Evolutionary conservation across 108 stramenopile species (phyloP).

Genomic region (Cyclostephanos tholiformis): DNA sequence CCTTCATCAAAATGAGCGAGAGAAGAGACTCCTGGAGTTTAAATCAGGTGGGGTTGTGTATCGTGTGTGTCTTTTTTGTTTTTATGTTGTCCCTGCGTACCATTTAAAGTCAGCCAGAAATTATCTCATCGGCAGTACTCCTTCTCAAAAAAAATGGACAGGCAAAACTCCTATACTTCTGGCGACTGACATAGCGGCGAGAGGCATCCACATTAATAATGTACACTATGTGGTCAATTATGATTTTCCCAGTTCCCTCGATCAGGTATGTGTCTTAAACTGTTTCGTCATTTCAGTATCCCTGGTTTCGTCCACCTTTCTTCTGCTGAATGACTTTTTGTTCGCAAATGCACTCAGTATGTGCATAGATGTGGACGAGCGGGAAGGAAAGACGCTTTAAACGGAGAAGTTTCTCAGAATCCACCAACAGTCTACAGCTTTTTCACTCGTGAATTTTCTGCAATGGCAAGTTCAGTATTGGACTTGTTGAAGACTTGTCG

Average conservation of each 20-base stretch:
- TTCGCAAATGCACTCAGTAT: slow-evolving; percentile 39
- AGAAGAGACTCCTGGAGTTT: slow-evolving; percentile 56
- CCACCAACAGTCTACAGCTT: slow-evolving; percentile 66
- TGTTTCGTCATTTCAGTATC: not conserved
- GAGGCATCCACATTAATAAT: slow-evolving; percentile 90
- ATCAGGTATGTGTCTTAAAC: slow-evolving; percentile 43
- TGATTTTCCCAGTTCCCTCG: slow-evolving; percentile 89
- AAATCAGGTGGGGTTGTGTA: slow-evolving; percentile 32
- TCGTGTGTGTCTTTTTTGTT: not conserved
- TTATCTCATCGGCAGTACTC: not conserved
- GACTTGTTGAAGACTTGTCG: slow-evolving; percentile 56
- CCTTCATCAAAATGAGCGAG: slow-evolving; percentile 59
- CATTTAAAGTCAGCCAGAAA: not conserved
- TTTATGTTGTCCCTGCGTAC: too few relatives aligned
- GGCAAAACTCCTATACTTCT: slow-evolving; percentile 82
- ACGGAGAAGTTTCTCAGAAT: slow-evolving; percentile 20
- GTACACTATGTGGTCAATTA: slow-evolving; percentile 94
- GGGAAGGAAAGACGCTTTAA: slow-evolving; percentile 43
- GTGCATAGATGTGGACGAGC: slow-evolving; percentile 78
- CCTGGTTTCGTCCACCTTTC: not conserved
- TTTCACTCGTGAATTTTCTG: slow-evolving; percentile 71
- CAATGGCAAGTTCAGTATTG: slow-evolving; percentile 69
- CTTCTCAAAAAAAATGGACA: slow-evolving; percentile 33
- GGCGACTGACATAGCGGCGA: slow-evolving; percentile 96
- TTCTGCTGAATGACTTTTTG: slow-evolving; percentile 6